Base-by-base conservation (phyloP, 371 early-diverging fungal species). In the Apophysomyces sp. region DNA sequence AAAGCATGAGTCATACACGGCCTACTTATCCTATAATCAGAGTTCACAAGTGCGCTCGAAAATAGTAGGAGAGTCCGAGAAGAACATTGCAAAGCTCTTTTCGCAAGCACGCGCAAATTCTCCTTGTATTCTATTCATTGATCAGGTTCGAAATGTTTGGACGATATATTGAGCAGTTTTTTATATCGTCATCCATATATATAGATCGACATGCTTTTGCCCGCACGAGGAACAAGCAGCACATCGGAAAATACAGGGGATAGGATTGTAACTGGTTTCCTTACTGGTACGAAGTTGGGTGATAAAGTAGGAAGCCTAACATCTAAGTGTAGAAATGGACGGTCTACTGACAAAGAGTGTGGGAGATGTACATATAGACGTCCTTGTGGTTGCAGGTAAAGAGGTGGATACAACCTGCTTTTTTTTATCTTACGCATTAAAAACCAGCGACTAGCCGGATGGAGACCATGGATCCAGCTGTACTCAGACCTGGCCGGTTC, bases 401-500 rank as follows among this genome's bases (percentile, higher is more conserved):
- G 11, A 44, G 21, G 15, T 62, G 0, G 28, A 26, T 40, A 52
- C 31, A 26, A 30, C 18, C 28, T 31, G 15, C 21, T 52, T 27
- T 13, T 29, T n/a, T 16, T 4, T 44, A 26, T 30, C 24, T 63
- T 18, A 54, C 11, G 15, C 49, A 4, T 61, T 57, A 62, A 34
- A 7, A 9, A 16, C 21, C 72, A 83, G 88, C 86, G 6, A 86
- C 86, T 39, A 87, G 81, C 59, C 80, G 88, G 9, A 85, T 84
- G 2, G 86, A 95, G 51, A 84, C 86, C 26, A 90, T 99, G 30
- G 98, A 99, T 83, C 84, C 96, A 24, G 93, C 99, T 61, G 91
- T 99, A 65, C 71, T 99, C 69, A 84, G 98, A 67, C 99, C 99
- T 37, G 99, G 99, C 26, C 94, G 99, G 62, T 88, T 99, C 53